These are phyloP conservation scores for Termitomyces sp. DNA, from an alignment of 768 basidiomycete species.

Conservation along the genomic window DNA sequence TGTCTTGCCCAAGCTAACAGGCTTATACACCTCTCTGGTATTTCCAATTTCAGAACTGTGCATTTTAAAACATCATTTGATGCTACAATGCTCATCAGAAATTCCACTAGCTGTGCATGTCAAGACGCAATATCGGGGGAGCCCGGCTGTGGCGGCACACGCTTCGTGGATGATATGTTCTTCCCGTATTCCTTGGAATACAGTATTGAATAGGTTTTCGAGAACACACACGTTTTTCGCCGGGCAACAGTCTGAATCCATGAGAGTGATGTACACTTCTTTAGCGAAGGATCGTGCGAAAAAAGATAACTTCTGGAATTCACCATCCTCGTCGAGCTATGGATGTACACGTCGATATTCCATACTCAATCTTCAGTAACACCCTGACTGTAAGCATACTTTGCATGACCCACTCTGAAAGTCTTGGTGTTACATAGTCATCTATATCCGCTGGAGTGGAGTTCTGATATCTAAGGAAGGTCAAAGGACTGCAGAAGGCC, in stretches of 20 bases:
- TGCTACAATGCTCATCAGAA: neutral
- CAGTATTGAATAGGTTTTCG: neutral
- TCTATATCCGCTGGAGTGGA: slow-evolving; percentile 13
- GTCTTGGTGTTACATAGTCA: neutral
- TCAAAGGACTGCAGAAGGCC: slow-evolving; percentile 19
- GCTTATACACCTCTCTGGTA: neutral
- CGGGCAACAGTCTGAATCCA: neutral
- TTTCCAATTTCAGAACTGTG: neutral
- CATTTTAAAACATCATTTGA: neutral
- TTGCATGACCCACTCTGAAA: neutral
- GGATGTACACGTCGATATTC: no score
- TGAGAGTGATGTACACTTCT: neutral
- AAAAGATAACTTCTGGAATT: neutral
- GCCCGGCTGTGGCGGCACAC: neutral
- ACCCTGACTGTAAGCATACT: neutral
- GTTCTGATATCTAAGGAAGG: slow-evolving; percentile 14
- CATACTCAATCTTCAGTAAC: neutral
- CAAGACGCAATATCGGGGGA: neutral
- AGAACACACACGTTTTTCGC: neutral
- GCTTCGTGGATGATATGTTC: neutral
- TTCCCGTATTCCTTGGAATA: neutral
- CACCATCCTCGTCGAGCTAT: no score
- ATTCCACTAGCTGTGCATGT: neutral
- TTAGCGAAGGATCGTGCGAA: neutral
- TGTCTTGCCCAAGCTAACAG: neutral